phyloP scores from a whole-genome alignment of 2,329 filamentous ascomycete species.

The Monilinia vaccinii-corymbosi region DNA sequence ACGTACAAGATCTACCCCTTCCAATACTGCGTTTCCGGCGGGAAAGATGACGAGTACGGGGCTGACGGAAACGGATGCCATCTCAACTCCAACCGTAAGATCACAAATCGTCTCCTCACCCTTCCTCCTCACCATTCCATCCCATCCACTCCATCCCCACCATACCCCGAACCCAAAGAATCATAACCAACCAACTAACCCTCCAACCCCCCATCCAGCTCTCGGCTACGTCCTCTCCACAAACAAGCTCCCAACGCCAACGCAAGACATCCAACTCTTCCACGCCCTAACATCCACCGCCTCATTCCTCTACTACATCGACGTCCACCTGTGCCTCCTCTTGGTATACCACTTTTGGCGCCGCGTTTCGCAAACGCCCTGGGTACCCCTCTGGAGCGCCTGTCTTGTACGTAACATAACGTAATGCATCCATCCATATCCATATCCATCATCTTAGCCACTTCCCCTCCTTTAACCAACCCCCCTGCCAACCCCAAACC shows the following conservation, averaged over 20 bases:
- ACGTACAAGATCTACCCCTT: background rate
- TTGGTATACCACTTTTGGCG: background rate
- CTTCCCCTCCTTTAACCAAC: too few species aligned
- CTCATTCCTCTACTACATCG: background rate
- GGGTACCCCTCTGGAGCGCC: background rate
- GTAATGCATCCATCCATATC: too few species aligned
- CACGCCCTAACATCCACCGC: background rate
- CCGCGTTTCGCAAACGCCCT: background rate
- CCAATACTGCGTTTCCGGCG: background rate
- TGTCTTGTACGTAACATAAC: too few species aligned
- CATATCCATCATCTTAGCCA: too few species aligned
- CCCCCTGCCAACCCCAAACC: too few species aligned
- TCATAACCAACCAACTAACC: background rate
- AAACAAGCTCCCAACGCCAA: background rate
- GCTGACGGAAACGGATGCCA: background rate
- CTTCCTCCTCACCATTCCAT: background rate
- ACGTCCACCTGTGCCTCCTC: background rate
- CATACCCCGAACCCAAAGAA: background rate
- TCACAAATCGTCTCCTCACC: too few species aligned
- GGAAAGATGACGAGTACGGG: background rate
- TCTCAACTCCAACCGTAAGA: background rate
- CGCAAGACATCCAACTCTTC: background rate
- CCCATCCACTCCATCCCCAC: background rate
- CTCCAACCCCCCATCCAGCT: background rate
- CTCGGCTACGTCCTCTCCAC: background rate